Evolutionary conservation across 2,329 filamentous ascomycete genomes (phyloP), one percentile per base, ranked within the genome.

Genomic region (Phialophora expanda): DNA sequence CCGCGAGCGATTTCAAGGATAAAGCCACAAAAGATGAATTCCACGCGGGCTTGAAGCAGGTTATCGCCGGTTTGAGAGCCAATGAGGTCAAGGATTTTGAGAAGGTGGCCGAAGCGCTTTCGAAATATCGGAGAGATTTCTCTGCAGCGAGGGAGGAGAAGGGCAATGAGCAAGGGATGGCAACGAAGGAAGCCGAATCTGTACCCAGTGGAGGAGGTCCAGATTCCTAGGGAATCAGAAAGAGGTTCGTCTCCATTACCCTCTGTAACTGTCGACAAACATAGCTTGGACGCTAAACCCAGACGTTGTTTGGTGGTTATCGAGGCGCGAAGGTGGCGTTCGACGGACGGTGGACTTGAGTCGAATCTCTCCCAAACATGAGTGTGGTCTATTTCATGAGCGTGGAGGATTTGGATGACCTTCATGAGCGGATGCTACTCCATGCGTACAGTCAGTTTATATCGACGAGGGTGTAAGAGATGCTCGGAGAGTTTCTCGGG

Each of bases 81-180:
- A 77, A 79, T 70, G 81, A 80, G 73, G 79, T 83, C 75, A 82
- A 81, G 75, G 81, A 83, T 64, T 82, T 83, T 70, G 78, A 76
- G 70, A 78, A 77, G 58, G 80, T 84, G 72, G 82, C 82, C 59
- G 73, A 75, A 63, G 80, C 82, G 70, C 82, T 84, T 74, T 80
- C 79, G 70, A 77, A 77, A 72, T 83, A 83, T 75, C 81, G 82
- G 78, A 80, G 80, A 75, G 44, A 70, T 7, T 73, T 71, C 51
- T 68, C 66, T 38, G 61, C 69, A 1, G 62, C 55, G 55, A 66
- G 55, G 62, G 34, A 28, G 41, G 59, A 55, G 58, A 38, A 22
- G 28, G 34, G 38, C 22, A 26, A 53, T 17, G 58, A 51, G 38
- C 38, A 17, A 34, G 53, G 4, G 12, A 55, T 12, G 4, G 12